Conservation (phyloP, 2,329 filamentous ascomycete genomes). For the Falciphora oryzae region DNA sequence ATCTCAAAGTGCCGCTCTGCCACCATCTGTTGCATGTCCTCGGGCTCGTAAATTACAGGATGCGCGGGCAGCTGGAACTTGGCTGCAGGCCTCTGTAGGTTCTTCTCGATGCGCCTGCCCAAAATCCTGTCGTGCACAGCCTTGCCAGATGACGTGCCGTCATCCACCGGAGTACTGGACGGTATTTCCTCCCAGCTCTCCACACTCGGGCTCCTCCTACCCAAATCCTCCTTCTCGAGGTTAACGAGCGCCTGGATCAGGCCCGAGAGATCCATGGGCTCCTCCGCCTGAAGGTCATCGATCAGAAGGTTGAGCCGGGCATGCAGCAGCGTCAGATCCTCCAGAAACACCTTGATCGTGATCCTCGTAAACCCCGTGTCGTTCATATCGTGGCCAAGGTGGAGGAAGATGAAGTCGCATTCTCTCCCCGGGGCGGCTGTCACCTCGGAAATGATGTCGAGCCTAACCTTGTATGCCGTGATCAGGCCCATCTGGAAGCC, state of each 20-base stretch:
- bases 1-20: constrained; percentile 82
- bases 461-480: constrained; percentile 69
- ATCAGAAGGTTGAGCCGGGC: constrained; percentile 80
- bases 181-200: constrained; percentile 91
- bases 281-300: constrained; percentile 68
- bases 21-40: constrained; percentile 69
- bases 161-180: constrained; percentile 52
- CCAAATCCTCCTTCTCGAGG: constrained; percentile 60
- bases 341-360: constrained; percentile 88
- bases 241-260: constrained; percentile 67
- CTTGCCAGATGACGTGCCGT: constrained; percentile 41
- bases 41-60: constrained; percentile 77
- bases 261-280: constrained; percentile 62
- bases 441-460: constrained; percentile 78
- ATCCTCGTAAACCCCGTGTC: constrained; percentile 65
- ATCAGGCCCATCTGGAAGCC: constrained; percentile 91
- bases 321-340: constrained; percentile 77
- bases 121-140: constrained; percentile 18
- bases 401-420: constrained; percentile 87
- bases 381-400: constrained; percentile 58
- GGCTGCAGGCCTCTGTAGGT: constrained; percentile 37
- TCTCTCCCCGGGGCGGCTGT: constrained; percentile 85
- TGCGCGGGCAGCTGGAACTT: constrained; percentile 80
- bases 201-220: constrained; percentile 62
- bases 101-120: not conserved